A percentile compares a stretch with the other conserved stretches of the same genome.
Conservation (phyloP, 345 rosid genomes). For the Salix suchowensis region DNA sequence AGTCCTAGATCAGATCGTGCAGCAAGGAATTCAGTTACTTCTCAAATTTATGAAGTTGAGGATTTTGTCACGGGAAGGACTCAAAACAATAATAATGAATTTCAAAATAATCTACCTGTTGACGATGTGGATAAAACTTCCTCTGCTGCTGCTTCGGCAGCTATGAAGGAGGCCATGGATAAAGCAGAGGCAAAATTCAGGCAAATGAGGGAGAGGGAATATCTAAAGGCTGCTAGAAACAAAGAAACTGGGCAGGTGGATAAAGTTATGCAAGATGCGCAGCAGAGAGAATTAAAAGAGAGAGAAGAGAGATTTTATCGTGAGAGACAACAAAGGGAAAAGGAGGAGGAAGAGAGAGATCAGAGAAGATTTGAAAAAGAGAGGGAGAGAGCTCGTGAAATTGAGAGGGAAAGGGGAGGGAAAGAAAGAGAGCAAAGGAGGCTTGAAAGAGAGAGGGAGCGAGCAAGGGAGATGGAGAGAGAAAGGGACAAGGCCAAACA, state of each 20-base stretch:
- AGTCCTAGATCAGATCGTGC: conserved; percentile 40
- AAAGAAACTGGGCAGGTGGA: conserved; percentile 56
- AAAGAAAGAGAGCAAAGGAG: conserved; percentile 62
- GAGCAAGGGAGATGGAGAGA: conserved; percentile 61
- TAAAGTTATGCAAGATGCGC: conserved; percentile 44
- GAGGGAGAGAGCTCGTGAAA: conserved; percentile 36
- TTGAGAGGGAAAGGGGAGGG: conserved; percentile 60
- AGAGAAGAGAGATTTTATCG: conserved; percentile 48
- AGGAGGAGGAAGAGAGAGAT: conserved; percentile 59
- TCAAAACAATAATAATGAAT: conserved; percentile 40
- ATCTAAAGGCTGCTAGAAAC: conserved; percentile 59
- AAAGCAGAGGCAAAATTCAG: conserved; percentile 93
- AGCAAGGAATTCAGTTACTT: conserved; percentile 37
- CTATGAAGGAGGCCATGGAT: conserved; percentile 97
- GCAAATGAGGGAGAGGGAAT: conserved; percentile 81
- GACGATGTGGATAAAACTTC: conserved; percentile 52
- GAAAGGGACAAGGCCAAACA: conserved; percentile 71
- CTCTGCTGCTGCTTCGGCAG: conserved; percentile 85
- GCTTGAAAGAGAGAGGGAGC: conserved; percentile 58
- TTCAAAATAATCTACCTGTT: conserved; percentile 38
- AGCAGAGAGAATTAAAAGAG: conserved; percentile 56
- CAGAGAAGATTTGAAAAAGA: conserved; percentile 53
- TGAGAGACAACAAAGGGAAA: conserved; percentile 50
- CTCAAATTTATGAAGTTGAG: conserved; percentile 76
- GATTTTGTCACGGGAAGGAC: conserved; percentile 56